These are phyloP conservation scores for Mortierella sp. DNA, from an alignment of 371 early-diverging fungal species.

Conservation along the genomic window DNA sequence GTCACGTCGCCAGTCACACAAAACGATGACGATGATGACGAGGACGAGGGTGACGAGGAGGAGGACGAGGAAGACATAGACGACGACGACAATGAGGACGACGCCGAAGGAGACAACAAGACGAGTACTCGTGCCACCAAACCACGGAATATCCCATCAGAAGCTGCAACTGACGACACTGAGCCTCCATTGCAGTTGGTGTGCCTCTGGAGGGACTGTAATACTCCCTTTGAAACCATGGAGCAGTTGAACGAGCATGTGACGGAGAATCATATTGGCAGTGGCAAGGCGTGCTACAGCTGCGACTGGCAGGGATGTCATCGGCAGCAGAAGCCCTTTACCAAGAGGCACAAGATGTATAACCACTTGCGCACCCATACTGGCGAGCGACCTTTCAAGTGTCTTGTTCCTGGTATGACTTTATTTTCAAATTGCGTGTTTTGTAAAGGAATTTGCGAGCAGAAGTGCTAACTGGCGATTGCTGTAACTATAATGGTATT, in stretches of 20 bases:
- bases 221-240: constrained; percentile 59
- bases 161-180: background rate
- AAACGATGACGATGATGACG: constrained; percentile 19
- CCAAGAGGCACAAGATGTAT: constrained; percentile 90
- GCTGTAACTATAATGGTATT: constrained; percentile 27
- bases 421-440: background rate
- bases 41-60: constrained; percentile 28
- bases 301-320: constrained; percentile 90
- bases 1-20: constrained; percentile 17
- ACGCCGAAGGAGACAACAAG: constrained; percentile 20
- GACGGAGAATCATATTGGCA: constrained; percentile 72
- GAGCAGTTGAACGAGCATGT: constrained; percentile 71
- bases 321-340: constrained; percentile 83
- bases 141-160: background rate
- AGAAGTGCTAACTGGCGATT: background rate
- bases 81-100: constrained; percentile 29
- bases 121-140: background rate
- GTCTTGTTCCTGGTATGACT: constrained; percentile 56
- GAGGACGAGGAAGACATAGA: constrained; percentile 31
- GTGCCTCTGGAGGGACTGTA: constrained; percentile 73
- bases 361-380: constrained; percentile 92
- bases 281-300: constrained; percentile 79
- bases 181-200: constrained; percentile 25
- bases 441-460: background rate
- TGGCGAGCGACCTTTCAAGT: constrained; percentile 80